Conservation (phyloP, 176 grass and related monocot species). For the Triticum turgidum region DNA sequence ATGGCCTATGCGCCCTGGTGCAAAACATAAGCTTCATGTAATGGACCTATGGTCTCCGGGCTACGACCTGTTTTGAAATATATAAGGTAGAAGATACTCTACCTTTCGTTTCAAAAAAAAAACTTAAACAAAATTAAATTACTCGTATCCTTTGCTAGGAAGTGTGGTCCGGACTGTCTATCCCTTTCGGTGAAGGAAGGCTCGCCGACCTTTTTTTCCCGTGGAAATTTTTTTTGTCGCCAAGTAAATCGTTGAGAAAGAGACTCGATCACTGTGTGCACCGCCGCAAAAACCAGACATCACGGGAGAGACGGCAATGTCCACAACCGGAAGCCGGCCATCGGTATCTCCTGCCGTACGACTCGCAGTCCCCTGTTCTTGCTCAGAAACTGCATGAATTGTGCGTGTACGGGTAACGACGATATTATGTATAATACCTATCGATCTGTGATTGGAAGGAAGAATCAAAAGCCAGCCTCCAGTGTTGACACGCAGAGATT, state of each 20-base stretch:
- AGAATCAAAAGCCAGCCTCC: neutral
- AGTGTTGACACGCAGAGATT: neutral
- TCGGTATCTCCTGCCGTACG: neutral
- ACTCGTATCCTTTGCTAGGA: neutral
- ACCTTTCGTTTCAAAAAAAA: too few relatives aligned
- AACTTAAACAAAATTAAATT: neutral
- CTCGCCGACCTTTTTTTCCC: neutral
- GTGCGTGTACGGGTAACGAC: neutral
- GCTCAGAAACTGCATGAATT: slow-evolving; percentile 7
- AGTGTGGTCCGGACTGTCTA: neutral
- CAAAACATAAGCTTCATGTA: too few relatives aligned
- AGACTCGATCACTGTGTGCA: neutral
- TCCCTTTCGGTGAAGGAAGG: neutral
- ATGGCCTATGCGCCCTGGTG: too few relatives aligned
- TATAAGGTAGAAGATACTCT: too few relatives aligned
- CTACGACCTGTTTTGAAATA: too few relatives aligned
- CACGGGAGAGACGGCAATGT: neutral
- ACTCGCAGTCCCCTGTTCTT: neutral
- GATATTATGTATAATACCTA: neutral
- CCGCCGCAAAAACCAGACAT: neutral
- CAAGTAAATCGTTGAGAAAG: neutral
- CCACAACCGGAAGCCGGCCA: neutral
- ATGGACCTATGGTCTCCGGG: too few relatives aligned
- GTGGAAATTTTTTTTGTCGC: neutral
- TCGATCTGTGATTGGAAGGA: neutral